Conservation (phyloP, 495 filamentous ascomycete species). For the Daldinia bambusicola region DNA sequence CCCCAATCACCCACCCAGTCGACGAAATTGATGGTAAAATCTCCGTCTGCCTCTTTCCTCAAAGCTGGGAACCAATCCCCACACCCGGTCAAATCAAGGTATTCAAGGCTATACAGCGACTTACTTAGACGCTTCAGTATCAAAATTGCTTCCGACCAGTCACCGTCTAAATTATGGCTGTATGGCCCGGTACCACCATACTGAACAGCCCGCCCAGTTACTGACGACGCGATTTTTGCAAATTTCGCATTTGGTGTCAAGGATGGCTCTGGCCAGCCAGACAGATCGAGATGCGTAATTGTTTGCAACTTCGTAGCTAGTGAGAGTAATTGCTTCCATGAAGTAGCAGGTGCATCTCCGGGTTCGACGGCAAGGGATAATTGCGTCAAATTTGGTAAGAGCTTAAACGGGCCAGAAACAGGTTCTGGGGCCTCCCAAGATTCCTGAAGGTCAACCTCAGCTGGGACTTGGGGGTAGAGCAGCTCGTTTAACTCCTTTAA, state of each 20-base stretch:
- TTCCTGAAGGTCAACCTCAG: conserved; percentile 48
- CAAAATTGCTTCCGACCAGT: conserved; percentile 75
- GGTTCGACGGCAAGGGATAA: conserved; percentile 64
- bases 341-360: conserved; percentile 49
- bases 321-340: conserved; percentile 74
- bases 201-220: conserved; percentile 54
- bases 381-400: conserved; percentile 63
- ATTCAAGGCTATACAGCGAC: conserved; percentile 75
- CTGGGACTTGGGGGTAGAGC: conserved; percentile 48
- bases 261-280: conserved; percentile 81
- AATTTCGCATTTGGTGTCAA: conserved; percentile 71
- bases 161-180: conserved; percentile 69
- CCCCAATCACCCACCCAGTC: conserved; percentile 61
- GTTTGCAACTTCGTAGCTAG: conserved; percentile 69
- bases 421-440: conserved; percentile 55
- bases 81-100: conserved; percentile 85
- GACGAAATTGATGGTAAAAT: conserved; percentile 46
- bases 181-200: conserved; percentile 74
- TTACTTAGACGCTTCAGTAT: conserved; percentile 75
- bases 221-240: conserved; percentile 57
- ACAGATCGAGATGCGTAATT: conserved; percentile 80
- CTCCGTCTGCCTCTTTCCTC: conserved; percentile 41
- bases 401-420: conserved; percentile 43
- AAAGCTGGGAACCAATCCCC: conserved; percentile 74
- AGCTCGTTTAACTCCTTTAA: conserved; percentile 70